Evolutionary conservation across 768 basidiomycete genomes (phyloP), one percentile per base, ranked within the genome.

Genomic region (Mycena venus): DNA sequence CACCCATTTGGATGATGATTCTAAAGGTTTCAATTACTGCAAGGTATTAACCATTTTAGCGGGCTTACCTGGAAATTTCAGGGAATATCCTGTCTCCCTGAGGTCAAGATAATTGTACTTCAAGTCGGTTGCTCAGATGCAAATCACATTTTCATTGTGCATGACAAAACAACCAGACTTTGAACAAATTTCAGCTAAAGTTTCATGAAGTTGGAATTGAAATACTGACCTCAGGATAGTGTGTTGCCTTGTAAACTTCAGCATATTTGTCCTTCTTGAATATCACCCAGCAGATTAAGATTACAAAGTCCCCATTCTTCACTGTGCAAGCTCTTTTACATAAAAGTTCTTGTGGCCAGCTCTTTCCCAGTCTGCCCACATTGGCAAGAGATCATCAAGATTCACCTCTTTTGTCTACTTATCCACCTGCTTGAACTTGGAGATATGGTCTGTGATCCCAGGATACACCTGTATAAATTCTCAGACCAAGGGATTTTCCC

Each of bases 391-490:
- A 29, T 71, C 70, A n/a, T 44, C 68, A 15, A 44, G 36, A 65
- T 49, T 72, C 36, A 42, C n/a, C 29, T 78, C 78, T 0, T 42
- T 51, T 7, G n/a, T 40, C 71, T 74, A 75, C 32, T 49, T 73
- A 15, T 32, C 72, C 23, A 31, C 65, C 5, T 71, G 71, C 42
- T 44, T 51, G 0, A 77, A 32, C 42, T 76, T 70, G 0, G 76
- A 40, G 0, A 73, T 47, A 0, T 25, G 23, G 0, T 53, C 70
- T 1, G 73, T 58, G 36, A 79, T 68, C 65, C 82, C 82, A 14
- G 82, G 80, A 70, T 80, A 81, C 4, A 78, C 59, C 25, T 75
- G 77, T 0, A 83, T 62, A 55, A 79, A 76, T n/a, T 51, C 25
- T 7, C 75, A 65, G 12, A 82, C 74, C 31, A 68, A 36, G 0